Conservation (phyloP, 768 basidiomycete species). For the Kwoniella sp. region DNA sequence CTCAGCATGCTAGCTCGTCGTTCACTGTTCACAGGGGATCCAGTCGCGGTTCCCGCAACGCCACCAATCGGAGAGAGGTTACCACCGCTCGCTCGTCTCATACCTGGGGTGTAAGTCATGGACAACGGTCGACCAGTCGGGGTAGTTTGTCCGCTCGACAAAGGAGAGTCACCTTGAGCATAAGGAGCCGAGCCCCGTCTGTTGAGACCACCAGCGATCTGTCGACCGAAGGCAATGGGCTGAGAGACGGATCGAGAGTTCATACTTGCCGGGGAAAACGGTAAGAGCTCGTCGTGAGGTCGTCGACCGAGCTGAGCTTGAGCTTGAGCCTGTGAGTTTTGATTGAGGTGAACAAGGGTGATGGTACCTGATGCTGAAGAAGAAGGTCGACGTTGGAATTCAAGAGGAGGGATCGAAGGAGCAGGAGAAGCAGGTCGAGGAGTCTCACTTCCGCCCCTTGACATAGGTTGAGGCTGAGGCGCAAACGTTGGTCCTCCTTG, state of each 20-base stretch:
- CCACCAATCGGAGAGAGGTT: not conserved
- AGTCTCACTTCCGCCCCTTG: conserved; percentile 4
- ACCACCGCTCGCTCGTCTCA: conserved; percentile 11
- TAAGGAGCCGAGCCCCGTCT: conserved; percentile 28
- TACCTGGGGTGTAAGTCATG: conserved; percentile 8
- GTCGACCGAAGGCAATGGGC: conserved; percentile 15
- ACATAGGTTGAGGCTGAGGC: conserved; percentile 1
- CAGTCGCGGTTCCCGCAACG: not conserved
- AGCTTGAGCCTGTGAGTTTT: conserved; percentile 7
- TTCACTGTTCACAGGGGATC: conserved; percentile 15
- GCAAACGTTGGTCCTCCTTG: not conserved
- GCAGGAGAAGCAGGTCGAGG: conserved; percentile 17
- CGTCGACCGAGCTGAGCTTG: conserved; percentile 10
- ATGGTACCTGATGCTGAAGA: conserved; percentile 21
- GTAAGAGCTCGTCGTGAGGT: conserved; percentile 14
- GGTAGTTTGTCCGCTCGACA: conserved; percentile 24
- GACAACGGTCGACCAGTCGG: conserved; percentile 19
- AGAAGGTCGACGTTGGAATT: conserved; percentile 25
- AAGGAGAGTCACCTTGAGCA: conserved; percentile 10
- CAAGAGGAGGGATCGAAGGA: conserved; percentile 37
- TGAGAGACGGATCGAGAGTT: conserved; percentile 16
- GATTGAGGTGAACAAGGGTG: conserved; percentile 21
- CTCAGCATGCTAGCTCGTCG: conserved; percentile 31
- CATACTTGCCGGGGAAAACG: conserved; percentile 7
- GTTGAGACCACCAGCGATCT: conserved; percentile 22